Base-by-base conservation (phyloP, 768 basidiomycete genomes). In the Leccinum imitatum region DNA sequence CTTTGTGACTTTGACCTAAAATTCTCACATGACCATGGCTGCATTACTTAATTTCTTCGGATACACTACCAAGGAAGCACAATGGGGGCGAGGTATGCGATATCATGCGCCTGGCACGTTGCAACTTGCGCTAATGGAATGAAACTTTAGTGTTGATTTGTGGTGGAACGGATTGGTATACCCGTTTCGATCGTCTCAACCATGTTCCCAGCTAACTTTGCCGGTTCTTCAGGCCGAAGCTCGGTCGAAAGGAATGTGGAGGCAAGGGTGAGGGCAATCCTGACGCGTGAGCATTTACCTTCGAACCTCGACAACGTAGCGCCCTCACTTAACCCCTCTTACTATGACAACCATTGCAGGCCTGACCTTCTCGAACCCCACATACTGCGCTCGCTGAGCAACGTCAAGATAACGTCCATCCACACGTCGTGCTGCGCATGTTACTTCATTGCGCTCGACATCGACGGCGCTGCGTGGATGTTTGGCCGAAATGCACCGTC, bases 141-240 rank as follows among this genome's bases (percentile, higher is more conserved):
- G 21, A 44, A 60, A 63, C 50, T 25, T 21, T 14, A 95, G 93
- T 93, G 44, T 74, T 93, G 64, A 87, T 95, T 65, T 90, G 87
- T 67, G 93, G 93, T 56, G 93, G 93, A 54, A 92, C 89, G 23
- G 89, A 92, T 75, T 94, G 93, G 92, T 94, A 64, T 94, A 64
- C 59, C 52, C 56, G 60, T 46, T 13, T 46, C 25, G 23, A 3
- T 53, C 21, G 19, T 53, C 44, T 48, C 8, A 53, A 53, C 25
- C 25, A 25, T 27, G 25, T 25, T 57, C 48, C 15, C 19, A 44
- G 9, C 64, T 67, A 46, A 67, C 62, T 44, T 21, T 57, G 50
- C 59, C 54, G 50, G 37, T 66, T 56, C 44, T 61, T 54, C 69
- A 92, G 91, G 91, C 81, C 87, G 33, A 84, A 84, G 67, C 82